A percentile compares a stretch with the other conserved stretches of the same genome.
phyloP scores from a whole-genome alignment of 1,139 yeast genomes.

The Kurtzmaniella quercitrusa region DNA sequence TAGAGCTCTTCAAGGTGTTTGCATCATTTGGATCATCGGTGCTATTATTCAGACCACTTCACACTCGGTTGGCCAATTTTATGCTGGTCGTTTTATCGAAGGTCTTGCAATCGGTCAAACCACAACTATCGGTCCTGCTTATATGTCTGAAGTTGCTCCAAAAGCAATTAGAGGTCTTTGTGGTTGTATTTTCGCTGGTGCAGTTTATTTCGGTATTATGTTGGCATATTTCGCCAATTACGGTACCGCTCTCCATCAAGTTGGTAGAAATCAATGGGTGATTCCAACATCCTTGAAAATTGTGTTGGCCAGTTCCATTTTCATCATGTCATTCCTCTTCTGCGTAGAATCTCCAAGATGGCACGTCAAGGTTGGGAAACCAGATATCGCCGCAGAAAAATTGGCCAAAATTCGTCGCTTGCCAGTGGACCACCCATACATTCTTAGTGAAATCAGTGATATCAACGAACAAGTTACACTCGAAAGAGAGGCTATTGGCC shows the following conservation, averaged over 20 bases:
- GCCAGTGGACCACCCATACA: slow-evolving; percentile 47
- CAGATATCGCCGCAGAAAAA: slow-evolving; percentile 31
- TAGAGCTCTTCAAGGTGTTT: slow-evolving; percentile 45
- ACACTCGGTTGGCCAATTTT: slow-evolving; percentile 41
- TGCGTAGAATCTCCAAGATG: slow-evolving; percentile 47
- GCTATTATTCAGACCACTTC: slow-evolving; percentile 48
- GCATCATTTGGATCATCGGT: slow-evolving; percentile 43
- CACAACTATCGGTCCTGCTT: slow-evolving; percentile 53
- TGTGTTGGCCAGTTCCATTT: slow-evolving; percentile 37
- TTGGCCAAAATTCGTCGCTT: slow-evolving; percentile 46
- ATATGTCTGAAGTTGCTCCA: slow-evolving; percentile 53
- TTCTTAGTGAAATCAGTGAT: slow-evolving; percentile 50
- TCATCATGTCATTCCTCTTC: slow-evolving; percentile 30
- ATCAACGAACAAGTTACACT: slow-evolving; percentile 40
- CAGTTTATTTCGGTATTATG: slow-evolving; percentile 54
- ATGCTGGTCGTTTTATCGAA: slow-evolving; percentile 52
- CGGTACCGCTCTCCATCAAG: slow-evolving; percentile 34
- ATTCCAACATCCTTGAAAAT: slow-evolving; percentile 35
- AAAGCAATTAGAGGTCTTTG: slow-evolving; percentile 49
- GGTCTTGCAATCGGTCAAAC: slow-evolving; percentile 58
- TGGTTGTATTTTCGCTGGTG: slow-evolving; percentile 49
- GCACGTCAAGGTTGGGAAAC: slow-evolving; percentile 34
- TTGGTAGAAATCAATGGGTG: slow-evolving; percentile 34
- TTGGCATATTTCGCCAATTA: slow-evolving; percentile 48
- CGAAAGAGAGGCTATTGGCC: slow-evolving; percentile 33